Conservation (phyloP, 768 basidiomycete species). For the Termitomyces sp. region DNA sequence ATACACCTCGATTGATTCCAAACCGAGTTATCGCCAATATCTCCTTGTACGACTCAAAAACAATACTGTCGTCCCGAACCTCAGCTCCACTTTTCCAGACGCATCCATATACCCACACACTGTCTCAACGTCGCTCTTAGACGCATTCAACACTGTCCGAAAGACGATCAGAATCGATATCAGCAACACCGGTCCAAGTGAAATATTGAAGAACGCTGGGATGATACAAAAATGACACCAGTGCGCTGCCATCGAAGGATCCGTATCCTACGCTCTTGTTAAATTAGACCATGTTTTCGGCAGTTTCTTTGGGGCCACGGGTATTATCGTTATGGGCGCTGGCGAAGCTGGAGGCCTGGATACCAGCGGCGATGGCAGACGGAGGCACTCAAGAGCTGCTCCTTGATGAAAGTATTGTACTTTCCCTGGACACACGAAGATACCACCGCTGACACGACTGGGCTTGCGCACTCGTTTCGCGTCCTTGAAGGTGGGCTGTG, state of each 20-base stretch:
- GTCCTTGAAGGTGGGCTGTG: slow-evolving; percentile 52
- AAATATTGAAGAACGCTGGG: slow-evolving; percentile 63
- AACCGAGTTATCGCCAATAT: slow-evolving; percentile 37
- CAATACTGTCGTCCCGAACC: slow-evolving; percentile 60
- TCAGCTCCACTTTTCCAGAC: slow-evolving; percentile 51
- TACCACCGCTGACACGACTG: slow-evolving; percentile 61
- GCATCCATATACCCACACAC: slow-evolving; percentile 45
- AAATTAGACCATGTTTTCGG: slow-evolving; percentile 60
- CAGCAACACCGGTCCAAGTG: slow-evolving; percentile 65
- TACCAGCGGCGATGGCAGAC: slow-evolving; percentile 2
- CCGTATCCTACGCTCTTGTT: slow-evolving; percentile 51
- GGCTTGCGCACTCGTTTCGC: slow-evolving; percentile 53
- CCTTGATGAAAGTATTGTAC: slow-evolving; percentile 48
- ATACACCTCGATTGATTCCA: too few species aligned
- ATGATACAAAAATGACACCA: slow-evolving; percentile 62
- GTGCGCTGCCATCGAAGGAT: slow-evolving; percentile 35
- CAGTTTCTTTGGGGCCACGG: slow-evolving; percentile 19
- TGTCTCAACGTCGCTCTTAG: slow-evolving; percentile 11
- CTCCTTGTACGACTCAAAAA: slow-evolving; percentile 58
- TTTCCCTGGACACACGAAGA: slow-evolving; percentile 61
- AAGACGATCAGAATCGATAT: slow-evolving; percentile 56
- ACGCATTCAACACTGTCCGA: slow-evolving; percentile 21
- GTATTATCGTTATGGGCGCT: neutral
- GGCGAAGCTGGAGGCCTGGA: neutral
- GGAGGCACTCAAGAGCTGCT: neutral